Percentiles rank a stretch among this genome's conserved stretches.
Conservation (phyloP, 2,329 filamentous ascomycete species). For the Nectriaceae sp. region DNA sequence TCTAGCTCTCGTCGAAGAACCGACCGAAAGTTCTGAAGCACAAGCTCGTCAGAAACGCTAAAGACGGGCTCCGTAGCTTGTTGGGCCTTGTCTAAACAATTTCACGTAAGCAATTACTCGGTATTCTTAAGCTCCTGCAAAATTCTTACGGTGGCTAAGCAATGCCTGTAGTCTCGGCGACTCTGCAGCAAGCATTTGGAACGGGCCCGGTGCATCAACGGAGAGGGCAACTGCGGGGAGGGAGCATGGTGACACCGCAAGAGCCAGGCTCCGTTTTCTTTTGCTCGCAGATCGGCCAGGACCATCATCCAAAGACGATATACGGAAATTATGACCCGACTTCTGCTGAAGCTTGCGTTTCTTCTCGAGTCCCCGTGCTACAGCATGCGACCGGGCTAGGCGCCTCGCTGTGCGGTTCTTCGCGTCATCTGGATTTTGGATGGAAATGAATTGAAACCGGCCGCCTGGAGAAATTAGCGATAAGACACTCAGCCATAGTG, state of each 20-base stretch:
- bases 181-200: slow-evolving; percentile 14
- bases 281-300: fast-evolving
- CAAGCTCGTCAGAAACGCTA: slow-evolving; percentile 37
- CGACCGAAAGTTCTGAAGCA: slow-evolving; percentile 38
- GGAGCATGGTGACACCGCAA: fast-evolving
- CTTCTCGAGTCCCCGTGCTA: slow-evolving; percentile 11
- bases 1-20: slow-evolving; percentile 35
- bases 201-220: slow-evolving; percentile 5
- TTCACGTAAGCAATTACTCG: fast-evolving
- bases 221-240: background rate
- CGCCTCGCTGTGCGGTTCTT: slow-evolving; percentile 7
- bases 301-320: background rate
- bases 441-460: slow-evolving; percentile 20
- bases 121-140: no score
- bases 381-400: slow-evolving; percentile 20
- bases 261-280: fast-evolving
- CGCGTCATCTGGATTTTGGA: slow-evolving; percentile 1
- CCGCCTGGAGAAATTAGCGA: slow-evolving; percentile 7
- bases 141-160: slow-evolving; percentile 10
- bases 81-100: slow-evolving; percentile 20
- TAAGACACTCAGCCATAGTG: background rate
- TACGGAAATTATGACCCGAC: slow-evolving; percentile 11
- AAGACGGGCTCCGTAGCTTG: slow-evolving; percentile 38
- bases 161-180: slow-evolving; percentile 10
- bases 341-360: slow-evolving; percentile 15